These are phyloP conservation scores for Backusella psychrophila DNA, from an alignment of 192 early-diverging fungal genomes.

Conservation along the genomic window DNA sequence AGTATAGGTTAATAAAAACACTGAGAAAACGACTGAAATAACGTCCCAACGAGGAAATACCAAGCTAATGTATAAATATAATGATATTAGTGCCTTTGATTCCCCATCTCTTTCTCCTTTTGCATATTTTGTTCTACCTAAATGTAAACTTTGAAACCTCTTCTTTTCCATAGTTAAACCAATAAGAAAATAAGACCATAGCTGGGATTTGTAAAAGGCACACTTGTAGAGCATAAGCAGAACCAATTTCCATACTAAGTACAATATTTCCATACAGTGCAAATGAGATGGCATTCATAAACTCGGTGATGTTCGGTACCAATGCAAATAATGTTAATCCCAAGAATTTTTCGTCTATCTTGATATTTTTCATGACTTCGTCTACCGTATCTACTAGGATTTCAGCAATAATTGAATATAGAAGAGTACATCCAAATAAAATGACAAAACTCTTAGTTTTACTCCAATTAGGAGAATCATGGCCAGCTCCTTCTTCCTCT, in stretches of 20 bases:
- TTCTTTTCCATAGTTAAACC: conserved; percentile 42
- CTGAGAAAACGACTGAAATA: conserved; percentile 42
- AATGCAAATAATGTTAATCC: conserved; percentile 93
- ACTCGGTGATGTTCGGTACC: conserved; percentile 96
- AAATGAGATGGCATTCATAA: conserved; percentile 93
- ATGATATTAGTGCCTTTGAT: not conserved
- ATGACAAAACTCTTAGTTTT: conserved; percentile 74
- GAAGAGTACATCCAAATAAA: conserved; percentile 76
- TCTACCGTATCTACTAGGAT: conserved; percentile 88
- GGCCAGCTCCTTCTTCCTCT: conserved; percentile 65
- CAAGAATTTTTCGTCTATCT: conserved; percentile 83
- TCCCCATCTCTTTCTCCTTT: not conserved
- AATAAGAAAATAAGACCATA: conserved; percentile 81
- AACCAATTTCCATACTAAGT: conserved; percentile 84
- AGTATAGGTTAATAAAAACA: conserved; percentile 84
- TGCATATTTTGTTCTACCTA: conserved; percentile 16
- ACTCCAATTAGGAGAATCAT: conserved; percentile 94
- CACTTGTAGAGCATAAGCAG: conserved; percentile 93
- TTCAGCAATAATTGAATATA: conserved; percentile 90
- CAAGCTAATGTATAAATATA: conserved; percentile 13
- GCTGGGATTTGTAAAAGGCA: conserved; percentile 96
- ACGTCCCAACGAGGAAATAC: conserved; percentile 43
- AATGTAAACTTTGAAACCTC: conserved; percentile 34
- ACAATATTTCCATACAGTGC: conserved; percentile 88
- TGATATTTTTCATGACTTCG: conserved; percentile 62